Percentiles rank a stretch among this genome's conserved stretches.
phyloP scores from a whole-genome alignment of 2,329 filamentous ascomycete genomes.

The Penicillium expansum region DNA sequence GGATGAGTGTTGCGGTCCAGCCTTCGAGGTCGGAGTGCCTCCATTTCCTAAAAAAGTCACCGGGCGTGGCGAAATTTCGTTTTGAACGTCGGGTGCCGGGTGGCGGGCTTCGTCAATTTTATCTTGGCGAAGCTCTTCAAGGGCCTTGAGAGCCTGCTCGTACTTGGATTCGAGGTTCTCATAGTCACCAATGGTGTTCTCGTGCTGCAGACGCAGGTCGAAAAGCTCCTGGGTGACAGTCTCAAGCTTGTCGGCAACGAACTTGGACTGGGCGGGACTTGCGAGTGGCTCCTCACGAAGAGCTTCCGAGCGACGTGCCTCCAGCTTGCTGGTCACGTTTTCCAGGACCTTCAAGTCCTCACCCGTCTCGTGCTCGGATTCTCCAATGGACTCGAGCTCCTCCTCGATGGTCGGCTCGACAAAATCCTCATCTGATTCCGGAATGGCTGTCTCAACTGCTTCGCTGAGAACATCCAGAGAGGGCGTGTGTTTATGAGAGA shows the following conservation, averaged over 20 bases:
- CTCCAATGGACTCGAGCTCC: slow-evolving; percentile 23
- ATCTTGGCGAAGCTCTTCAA: slow-evolving; percentile 79
- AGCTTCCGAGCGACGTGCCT: slow-evolving; percentile 21
- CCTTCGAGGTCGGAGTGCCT: slow-evolving; percentile 68
- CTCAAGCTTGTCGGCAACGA: slow-evolving; percentile 90
- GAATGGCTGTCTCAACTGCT: slow-evolving; percentile 46
- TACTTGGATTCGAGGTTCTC: slow-evolving; percentile 84
- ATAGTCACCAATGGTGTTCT: slow-evolving; percentile 75
- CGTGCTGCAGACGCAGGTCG: slow-evolving; percentile 86
- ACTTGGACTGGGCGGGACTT: slow-evolving; percentile 76
- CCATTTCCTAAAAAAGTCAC: slow-evolving; percentile 81
- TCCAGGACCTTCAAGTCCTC: slow-evolving; percentile 39
- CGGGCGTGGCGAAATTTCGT: slow-evolving; percentile 54
- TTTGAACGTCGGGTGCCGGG: slow-evolving; percentile 40
- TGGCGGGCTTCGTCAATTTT: slow-evolving; percentile 75
- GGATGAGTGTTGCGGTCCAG: slow-evolving; percentile 67
- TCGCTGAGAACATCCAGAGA: slow-evolving; percentile 45
- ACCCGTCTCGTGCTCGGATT: slow-evolving; percentile 21
- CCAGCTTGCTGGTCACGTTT: slow-evolving; percentile 30
- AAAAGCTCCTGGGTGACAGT: slow-evolving; percentile 87
- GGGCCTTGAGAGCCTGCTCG: slow-evolving; percentile 75
- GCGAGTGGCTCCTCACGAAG: slow-evolving; percentile 52
- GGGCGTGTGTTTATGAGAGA: slow-evolving; percentile 33
- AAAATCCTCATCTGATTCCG: slow-evolving; percentile 45
- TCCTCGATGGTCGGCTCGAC: slow-evolving; percentile 34